Conservation (phyloP, 139 green algal species). For the Volvox africanus region DNA sequence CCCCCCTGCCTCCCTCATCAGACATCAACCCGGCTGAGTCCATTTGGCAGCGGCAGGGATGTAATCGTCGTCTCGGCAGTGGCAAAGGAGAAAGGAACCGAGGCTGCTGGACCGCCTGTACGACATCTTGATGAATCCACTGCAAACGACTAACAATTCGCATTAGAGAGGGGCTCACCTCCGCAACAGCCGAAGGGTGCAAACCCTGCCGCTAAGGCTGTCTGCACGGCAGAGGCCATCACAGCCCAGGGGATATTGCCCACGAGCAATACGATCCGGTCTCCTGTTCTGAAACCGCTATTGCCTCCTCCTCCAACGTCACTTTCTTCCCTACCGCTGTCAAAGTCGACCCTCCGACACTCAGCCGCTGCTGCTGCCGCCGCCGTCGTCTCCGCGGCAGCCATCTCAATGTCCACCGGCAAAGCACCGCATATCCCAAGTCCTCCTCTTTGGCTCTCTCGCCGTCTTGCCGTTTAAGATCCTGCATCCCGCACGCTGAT, state of each 20-base stretch:
- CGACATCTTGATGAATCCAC: no score
- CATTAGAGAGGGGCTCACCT: background rate
- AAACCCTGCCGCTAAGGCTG: background rate
- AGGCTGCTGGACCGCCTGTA: no score
- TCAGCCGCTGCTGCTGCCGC: background rate
- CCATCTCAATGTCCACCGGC: no score
- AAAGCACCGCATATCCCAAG: no score
- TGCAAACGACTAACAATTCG: no score
- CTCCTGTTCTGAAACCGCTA: background rate
- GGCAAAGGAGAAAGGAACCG: no score
- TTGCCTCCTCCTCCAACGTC: background rate
- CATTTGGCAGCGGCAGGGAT: no score
- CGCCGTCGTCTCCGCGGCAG: background rate
- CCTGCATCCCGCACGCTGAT: background rate
- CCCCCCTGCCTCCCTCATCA: no score
- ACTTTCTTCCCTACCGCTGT: background rate
- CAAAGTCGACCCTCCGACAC: background rate
- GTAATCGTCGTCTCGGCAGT: no score
- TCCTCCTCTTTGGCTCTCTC: no score
- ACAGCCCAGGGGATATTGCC: background rate
- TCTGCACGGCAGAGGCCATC: background rate
- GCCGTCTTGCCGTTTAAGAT: background rate
- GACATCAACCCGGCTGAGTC: no score
- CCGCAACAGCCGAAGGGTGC: background rate
- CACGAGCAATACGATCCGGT: conserved; percentile 23